Evolutionary conservation across 1,284 basidiomycete species (phyloP).

Genomic region (Puccinia hordei): DNA sequence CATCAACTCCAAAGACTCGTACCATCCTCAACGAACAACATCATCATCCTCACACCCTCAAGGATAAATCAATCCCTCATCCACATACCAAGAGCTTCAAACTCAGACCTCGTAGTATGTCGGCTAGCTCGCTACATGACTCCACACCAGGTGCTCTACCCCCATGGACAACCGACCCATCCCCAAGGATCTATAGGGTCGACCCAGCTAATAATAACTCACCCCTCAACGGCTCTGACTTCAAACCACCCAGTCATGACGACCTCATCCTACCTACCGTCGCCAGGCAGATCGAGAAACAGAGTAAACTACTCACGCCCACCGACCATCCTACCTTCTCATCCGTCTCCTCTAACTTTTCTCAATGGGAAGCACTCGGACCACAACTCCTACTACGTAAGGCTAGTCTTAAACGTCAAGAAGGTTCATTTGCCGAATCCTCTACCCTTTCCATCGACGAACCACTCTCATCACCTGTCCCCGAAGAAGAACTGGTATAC

Average conservation of each 20-base stretch:
- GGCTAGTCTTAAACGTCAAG: background rate
- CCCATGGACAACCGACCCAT: conserved; percentile 45
- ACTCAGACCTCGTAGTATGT: conserved; percentile 29
- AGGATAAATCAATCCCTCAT: no score
- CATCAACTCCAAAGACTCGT: background rate
- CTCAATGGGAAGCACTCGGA: conserved; percentile 26
- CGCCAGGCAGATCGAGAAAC: conserved; percentile 44
- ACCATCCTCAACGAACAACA: background rate
- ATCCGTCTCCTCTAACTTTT: conserved; percentile 9
- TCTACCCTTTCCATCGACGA: background rate
- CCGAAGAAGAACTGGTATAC: background rate
- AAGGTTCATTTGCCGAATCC: background rate
- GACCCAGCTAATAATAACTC: conserved; percentile 2
- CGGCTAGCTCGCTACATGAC: conserved; percentile 15
- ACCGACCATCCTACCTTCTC: conserved; percentile 12
- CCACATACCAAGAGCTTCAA: background rate
- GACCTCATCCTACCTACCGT: conserved; percentile 46
- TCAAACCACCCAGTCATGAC: conserved; percentile 35
- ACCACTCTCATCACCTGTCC: background rate
- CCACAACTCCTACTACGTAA: conserved; percentile 17
- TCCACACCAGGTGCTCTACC: background rate
- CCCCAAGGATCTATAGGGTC: conserved; percentile 35
- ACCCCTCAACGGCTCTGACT: background rate
- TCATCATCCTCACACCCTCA: background rate
- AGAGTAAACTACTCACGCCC: conserved; percentile 1